Percentiles rank a stretch among this genome's conserved stretches.
Evolutionary conservation across 2,329 filamentous ascomycete species (phyloP).

Genomic region (Graphilbum fragrans): DNA sequence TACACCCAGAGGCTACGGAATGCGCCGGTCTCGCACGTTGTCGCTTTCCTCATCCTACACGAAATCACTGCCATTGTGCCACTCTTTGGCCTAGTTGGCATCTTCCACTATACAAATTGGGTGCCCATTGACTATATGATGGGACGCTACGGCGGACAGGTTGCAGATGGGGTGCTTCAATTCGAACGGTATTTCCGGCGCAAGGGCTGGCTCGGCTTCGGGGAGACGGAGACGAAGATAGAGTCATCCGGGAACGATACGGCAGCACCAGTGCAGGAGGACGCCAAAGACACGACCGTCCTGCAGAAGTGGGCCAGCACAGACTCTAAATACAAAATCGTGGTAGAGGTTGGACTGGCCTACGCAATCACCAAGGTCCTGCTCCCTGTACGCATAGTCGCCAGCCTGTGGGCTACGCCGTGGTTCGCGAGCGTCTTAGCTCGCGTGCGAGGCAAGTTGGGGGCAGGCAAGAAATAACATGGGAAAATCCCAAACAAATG

Average conservation of each 20-base stretch:
- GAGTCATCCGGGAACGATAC: slow-evolving; percentile 12
- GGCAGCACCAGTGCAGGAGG: neutral
- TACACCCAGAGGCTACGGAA: slow-evolving; percentile 59
- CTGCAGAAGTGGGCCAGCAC: slow-evolving; percentile 23
- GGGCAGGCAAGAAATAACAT: neutral
- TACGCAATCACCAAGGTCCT: slow-evolving; percentile 84
- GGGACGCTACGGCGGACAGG: slow-evolving; percentile 35
- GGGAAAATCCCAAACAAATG: neutral
- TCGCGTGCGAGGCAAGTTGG: slow-evolving; percentile 14
- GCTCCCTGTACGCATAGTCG: slow-evolving; percentile 61
- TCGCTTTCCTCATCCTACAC: slow-evolving; percentile 80
- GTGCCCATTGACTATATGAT: slow-evolving; percentile 47
- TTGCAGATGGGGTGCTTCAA: slow-evolving; percentile 52
- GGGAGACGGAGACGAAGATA: too few relatives aligned
- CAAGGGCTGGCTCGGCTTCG: slow-evolving; percentile 71
- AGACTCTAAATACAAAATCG: slow-evolving; percentile 40
- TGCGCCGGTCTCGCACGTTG: slow-evolving; percentile 71
- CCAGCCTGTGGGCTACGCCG: slow-evolving; percentile 80
- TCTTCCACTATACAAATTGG: slow-evolving; percentile 72
- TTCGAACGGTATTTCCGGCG: slow-evolving; percentile 67
- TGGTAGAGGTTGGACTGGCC: slow-evolving; percentile 67
- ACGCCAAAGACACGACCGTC: slow-evolving; percentile 14
- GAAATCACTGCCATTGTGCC: slow-evolving; percentile 83
- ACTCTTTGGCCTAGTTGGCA: slow-evolving; percentile 57
- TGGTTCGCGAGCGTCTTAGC: slow-evolving; percentile 71